Percentiles rank a stretch among this genome's conserved stretches.
phyloP scores from a whole-genome alignment of 179 eudicot genomes.

The Camellia oleifera region DNA sequence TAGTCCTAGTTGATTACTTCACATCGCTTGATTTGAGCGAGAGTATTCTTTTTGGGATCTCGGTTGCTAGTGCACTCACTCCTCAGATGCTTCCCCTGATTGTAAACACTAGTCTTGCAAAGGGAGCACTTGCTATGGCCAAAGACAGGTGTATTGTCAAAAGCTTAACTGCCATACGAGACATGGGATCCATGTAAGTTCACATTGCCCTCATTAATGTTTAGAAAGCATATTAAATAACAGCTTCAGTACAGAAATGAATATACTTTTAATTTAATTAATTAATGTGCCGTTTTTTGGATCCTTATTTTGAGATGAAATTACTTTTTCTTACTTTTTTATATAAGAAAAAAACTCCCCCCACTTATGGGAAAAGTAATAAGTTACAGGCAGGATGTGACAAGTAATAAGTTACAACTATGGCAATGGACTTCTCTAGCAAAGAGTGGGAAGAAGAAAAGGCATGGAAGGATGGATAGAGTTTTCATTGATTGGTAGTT shows the following conservation, averaged over 20 bases:
- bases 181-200: slow-evolving; percentile 61
- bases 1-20: slow-evolving; percentile 35
- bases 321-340: background rate
- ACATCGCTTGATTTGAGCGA: slow-evolving; percentile 29
- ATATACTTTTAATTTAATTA: background rate
- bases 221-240: background rate
- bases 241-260: background rate
- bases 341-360: background rate
- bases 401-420: background rate
- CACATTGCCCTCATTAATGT: background rate
- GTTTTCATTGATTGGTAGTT: background rate
- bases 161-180: slow-evolving; percentile 45
- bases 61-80: slow-evolving; percentile 53
- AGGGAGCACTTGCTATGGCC: slow-evolving; percentile 57
- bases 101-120: slow-evolving; percentile 47
- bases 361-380: background rate
- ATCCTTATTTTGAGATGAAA: background rate
- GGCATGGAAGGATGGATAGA: background rate
- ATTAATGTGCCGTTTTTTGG: background rate
- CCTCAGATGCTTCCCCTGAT: slow-evolving; percentile 60
- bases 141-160: slow-evolving; percentile 48
- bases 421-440: background rate
- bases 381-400: background rate
- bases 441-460: background rate
- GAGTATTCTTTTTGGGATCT: slow-evolving; percentile 47